phyloP scores from a whole-genome alignment of 2,329 filamentous ascomycete genomes.

The Aspergillus texensis region DNA sequence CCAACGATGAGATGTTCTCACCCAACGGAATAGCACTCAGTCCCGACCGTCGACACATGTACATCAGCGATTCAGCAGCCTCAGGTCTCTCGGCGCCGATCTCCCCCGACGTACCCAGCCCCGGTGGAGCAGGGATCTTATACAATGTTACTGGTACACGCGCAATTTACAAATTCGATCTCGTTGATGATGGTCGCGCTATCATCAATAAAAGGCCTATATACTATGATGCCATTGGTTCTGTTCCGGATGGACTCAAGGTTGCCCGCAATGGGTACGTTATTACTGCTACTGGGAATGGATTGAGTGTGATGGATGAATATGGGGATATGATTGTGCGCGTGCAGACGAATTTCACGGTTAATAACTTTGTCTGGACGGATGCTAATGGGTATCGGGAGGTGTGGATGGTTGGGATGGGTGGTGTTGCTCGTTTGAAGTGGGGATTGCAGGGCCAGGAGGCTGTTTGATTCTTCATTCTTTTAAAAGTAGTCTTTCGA shows the following conservation, averaged over 20 bases:
- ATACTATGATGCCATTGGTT: background rate
- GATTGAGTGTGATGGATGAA: constrained; percentile 9
- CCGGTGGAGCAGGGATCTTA: background rate
- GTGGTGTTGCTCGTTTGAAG: constrained; percentile 1
- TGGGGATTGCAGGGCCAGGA: constrained; percentile 1
- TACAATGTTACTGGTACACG: constrained; percentile 5
- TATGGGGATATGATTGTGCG: constrained; percentile 6
- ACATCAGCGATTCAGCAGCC: constrained; percentile 5
- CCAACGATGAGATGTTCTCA: constrained; percentile 6
- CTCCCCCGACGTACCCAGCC: background rate
- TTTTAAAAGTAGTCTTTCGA: background rate
- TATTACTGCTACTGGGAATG: constrained; percentile 4
- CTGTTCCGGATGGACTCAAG: constrained; percentile 12
- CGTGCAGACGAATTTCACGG: constrained; percentile 11
- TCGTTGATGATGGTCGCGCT: constrained; percentile 1
- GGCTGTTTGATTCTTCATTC: background rate
- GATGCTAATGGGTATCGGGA: constrained; percentile 2
- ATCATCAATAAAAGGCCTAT: constrained; percentile 7
- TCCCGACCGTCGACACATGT: constrained; percentile 1
- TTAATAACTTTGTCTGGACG: constrained; percentile 6
- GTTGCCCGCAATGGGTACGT: constrained; percentile 7
- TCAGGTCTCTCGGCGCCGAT: background rate
- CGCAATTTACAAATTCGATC: constrained; percentile 8
- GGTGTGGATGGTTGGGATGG: constrained; percentile 5
- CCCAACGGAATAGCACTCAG: constrained; percentile 9